Conservation (phyloP, 2,329 filamentous ascomycete species). For the Xylariomycetidae sp. region DNA sequence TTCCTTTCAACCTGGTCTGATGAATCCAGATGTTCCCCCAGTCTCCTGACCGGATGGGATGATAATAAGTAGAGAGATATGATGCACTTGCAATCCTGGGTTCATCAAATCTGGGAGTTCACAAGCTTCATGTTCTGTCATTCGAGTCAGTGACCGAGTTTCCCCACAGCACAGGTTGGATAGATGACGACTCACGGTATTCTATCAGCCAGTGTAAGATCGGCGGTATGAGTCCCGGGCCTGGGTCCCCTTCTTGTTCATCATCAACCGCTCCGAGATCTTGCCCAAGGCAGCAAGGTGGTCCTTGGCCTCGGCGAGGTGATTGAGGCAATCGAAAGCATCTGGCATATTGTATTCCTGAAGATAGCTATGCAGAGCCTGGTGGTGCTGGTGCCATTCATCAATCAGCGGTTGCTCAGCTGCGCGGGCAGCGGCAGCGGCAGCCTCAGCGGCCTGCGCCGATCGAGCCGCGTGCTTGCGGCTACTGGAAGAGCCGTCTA, state of each 20-base stretch:
- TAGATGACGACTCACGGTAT: conserved; percentile 20
- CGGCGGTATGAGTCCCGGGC: conserved; percentile 29
- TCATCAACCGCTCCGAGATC: conserved; percentile 37
- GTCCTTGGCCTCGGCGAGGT: conserved; percentile 47
- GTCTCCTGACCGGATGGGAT: conserved; percentile 15
- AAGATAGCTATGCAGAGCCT: conserved; percentile 57
- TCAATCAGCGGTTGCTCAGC: conserved; percentile 41
- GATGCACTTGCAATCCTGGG: conserved; percentile 25
- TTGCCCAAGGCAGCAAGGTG: conserved; percentile 49
- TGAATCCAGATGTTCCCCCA: conserved; percentile 11
- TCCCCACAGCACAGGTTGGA: too few relatives aligned
- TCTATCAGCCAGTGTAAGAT: conserved; percentile 34
- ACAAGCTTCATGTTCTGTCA: too few relatives aligned
- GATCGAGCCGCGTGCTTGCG: conserved; percentile 47
- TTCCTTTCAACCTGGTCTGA: too few relatives aligned
- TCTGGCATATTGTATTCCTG: conserved; percentile 44
- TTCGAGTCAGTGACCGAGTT: too few relatives aligned
- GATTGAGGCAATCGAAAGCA: conserved; percentile 48
- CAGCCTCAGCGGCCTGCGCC: conserved; percentile 26
- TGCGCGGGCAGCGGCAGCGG: conserved; percentile 28
- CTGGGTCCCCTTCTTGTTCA: conserved; percentile 26
- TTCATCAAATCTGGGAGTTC: conserved; percentile 1
- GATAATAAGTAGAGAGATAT: conserved; percentile 14
- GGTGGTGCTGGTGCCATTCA: conserved; percentile 59
- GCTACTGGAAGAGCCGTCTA: conserved; percentile 36